Conservation (phyloP, 331 rosid genomes). For the Acacia concinna region DNA sequence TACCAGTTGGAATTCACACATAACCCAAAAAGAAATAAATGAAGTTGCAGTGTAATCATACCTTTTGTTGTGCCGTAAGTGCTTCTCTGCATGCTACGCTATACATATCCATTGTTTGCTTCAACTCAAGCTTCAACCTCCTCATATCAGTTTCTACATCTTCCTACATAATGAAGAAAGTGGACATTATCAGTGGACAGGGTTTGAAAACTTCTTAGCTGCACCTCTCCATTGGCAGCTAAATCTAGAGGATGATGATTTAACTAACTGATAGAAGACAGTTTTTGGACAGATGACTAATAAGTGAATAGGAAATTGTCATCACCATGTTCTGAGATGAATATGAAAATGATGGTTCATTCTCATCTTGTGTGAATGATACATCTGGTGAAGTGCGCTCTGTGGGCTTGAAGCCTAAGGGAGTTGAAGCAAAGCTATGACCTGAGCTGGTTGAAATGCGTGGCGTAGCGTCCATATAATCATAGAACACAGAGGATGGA, state of each 20-base stretch:
- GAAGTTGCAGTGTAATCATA: background rate
- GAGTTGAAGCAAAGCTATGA: conserved; percentile 59
- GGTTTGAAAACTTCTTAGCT: background rate
- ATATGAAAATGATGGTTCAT: conserved; percentile 57
- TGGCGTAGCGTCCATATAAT: conserved; percentile 52
- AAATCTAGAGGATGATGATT: background rate
- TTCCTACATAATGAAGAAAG: conserved; percentile 35
- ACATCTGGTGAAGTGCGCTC: conserved; percentile 48
- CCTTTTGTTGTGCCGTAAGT: conserved; percentile 66
- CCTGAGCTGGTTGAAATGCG: conserved; percentile 72
- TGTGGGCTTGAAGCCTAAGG: conserved; percentile 35
- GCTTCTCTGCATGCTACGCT: conserved; percentile 78
- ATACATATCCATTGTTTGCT: conserved; percentile 81
- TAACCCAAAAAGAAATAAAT: background rate
- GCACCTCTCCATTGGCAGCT: background rate
- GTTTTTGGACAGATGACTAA: background rate
- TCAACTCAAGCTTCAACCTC: conserved; percentile 68
- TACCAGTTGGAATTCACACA: background rate
- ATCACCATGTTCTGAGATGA: conserved; percentile 75
- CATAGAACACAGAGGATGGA: conserved; percentile 53
- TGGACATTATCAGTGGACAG: background rate
- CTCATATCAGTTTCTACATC: conserved; percentile 71
- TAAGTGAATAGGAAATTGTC: background rate
- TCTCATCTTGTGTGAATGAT: conserved; percentile 57
- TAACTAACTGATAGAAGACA: conserved; percentile 8